Percentiles rank a stretch among this genome's conserved stretches.
Evolutionary conservation across 805 yeast species (phyloP).

Genomic region (Zygoascus tannicola): DNA sequence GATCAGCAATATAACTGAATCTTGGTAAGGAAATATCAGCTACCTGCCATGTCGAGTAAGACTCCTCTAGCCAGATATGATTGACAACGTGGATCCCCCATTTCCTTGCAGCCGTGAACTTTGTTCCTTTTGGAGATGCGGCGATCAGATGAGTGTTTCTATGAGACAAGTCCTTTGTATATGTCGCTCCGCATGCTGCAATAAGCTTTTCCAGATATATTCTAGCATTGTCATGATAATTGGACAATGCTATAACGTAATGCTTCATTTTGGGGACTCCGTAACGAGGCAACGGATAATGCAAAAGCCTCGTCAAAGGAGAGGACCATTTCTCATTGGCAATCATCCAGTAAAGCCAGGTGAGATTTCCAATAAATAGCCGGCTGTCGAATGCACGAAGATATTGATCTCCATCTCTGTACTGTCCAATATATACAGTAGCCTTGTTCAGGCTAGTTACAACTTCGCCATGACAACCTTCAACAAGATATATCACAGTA

Average conservation of each 20-base stretch:
- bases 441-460: conserved; percentile 25
- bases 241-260: conserved; percentile 58
- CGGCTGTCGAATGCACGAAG: conserved; percentile 34
- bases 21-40: conserved; percentile 38
- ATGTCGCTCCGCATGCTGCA: conserved; percentile 62
- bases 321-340: conserved; percentile 44
- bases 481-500: conserved; percentile 38
- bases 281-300: conserved; percentile 53
- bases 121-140: conserved; percentile 59
- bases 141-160: conserved; percentile 66
- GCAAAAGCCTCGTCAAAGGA: conserved; percentile 51
- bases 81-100: conserved; percentile 65
- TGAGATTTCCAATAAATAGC: conserved; percentile 50
- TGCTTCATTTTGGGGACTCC: conserved; percentile 47
- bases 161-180: conserved; percentile 53
- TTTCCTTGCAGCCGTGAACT: conserved; percentile 59
- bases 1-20: conserved; percentile 40
- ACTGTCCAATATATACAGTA: conserved; percentile 52
- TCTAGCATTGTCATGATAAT: conserved; percentile 80
- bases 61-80: conserved; percentile 84
- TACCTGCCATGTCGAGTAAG: conserved; percentile 52
- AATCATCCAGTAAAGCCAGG: conserved; percentile 68
- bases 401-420: conserved; percentile 50
- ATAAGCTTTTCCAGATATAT: conserved; percentile 57
- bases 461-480: conserved; percentile 46